Base-by-base conservation (phyloP, 2,329 filamentous ascomycete species). In the Bipolaris victoriae region DNA sequence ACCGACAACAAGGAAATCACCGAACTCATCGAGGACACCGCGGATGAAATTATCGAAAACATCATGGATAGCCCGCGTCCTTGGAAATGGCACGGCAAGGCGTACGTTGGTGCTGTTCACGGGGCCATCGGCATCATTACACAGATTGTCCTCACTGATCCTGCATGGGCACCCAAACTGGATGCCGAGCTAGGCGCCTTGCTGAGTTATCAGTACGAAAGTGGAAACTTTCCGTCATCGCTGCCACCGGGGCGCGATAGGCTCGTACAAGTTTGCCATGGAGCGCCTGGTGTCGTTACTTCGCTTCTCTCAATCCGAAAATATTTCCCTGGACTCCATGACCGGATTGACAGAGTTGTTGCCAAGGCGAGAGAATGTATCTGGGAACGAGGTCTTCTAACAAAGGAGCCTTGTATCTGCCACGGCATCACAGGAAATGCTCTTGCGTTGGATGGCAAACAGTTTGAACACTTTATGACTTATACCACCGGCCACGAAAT, bases 41-140 rank as follows among this genome's bases (percentile, higher is more conserved):
- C 88, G 36, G 78, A 80, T 9, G 81, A 83, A 54, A 79, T 90
- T 1, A 82, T 86, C 20, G 80, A 85, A 33, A 82, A 82, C 36
- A 88, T 91, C 52, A 77, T 91, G 63, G 76, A 79, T 15, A 79
- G 80, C 26, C 78, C 71, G 56, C 80, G 79, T 44, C 82, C 83
- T 1, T 91, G 88, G 89, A 82, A 81, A 60, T 90, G 86, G 85
- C 83, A 86, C 57, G 84, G 82, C 13, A 85, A 85, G 63, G 78
- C 78, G 1, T 90, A 89, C 66, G 78, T 89, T 35, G 89, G 89
- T 1, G 86, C 88, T 5, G 85, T 83, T 0, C 88, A 91, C 67
- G 89, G 89, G 7, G 82, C 84, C 11, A 84, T 90, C 24, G 87
- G 89, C 4, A 90, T 90, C 70, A 81, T 91, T 54, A 87, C 85